Percentiles rank a stretch among this genome's conserved stretches.
These are phyloP conservation scores for Coprinopsis strossmayeri DNA, from an alignment of 768 basidiomycete genomes.

Conservation along the genomic window DNA sequence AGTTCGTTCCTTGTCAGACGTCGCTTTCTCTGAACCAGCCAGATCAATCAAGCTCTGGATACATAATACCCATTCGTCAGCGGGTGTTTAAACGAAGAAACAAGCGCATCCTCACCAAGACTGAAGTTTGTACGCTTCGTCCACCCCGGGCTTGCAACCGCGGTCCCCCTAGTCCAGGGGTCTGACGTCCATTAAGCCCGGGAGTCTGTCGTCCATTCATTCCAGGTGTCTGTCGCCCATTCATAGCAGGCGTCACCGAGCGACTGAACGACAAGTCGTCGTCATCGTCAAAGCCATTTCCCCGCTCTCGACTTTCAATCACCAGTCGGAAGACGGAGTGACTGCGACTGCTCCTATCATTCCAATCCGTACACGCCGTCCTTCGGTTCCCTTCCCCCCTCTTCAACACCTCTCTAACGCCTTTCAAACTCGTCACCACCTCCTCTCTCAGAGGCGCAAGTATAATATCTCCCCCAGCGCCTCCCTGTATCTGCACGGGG, in stretches of 20 bases:
- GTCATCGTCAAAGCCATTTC: constrained; percentile 32
- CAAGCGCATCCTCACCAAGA: constrained; percentile 64
- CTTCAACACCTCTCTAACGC: constrained; percentile 78
- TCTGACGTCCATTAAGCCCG: constrained; percentile 32
- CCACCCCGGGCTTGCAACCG: constrained; percentile 73
- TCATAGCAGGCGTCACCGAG: too few relatives aligned
- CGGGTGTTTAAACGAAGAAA: too few relatives aligned
- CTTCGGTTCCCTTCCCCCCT: constrained; percentile 83
- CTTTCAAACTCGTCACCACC: constrained; percentile 85
- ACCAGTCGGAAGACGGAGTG: constrained; percentile 94
- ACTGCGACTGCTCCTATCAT: constrained; percentile 88
- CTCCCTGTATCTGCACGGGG: constrained; percentile 71
- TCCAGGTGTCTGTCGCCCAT: constrained; percentile 38
- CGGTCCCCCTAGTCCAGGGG: constrained; percentile 45
- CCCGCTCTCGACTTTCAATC: constrained; percentile 77
- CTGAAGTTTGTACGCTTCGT: constrained; percentile 71
- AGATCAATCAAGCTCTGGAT: constrained; percentile 85
- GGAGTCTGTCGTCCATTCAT: constrained; percentile 42
- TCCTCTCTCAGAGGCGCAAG: constrained; percentile 83
- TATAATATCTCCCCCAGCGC: constrained; percentile 49
- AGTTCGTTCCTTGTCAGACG: constrained; percentile 92
- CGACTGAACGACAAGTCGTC: constrained; percentile 33
- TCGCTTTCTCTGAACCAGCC: constrained; percentile 95
- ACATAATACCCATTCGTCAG: constrained; percentile 7
- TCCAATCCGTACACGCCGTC: constrained; percentile 99